Conservation (phyloP, 2,329 filamentous ascomycete genomes). For the Arachnomyces sp. region DNA sequence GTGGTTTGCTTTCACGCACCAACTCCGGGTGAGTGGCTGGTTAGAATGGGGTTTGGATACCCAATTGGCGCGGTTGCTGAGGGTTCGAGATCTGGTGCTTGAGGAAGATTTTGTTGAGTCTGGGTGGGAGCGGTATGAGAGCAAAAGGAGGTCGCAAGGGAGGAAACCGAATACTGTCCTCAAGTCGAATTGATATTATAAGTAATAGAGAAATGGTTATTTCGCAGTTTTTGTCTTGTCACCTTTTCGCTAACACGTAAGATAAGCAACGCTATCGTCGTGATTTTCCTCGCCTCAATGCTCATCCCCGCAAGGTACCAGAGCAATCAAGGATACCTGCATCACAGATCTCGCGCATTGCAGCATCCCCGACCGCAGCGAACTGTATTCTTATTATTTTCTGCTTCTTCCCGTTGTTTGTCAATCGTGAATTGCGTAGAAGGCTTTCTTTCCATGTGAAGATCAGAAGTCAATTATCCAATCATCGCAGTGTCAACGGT, state of each 20-base stretch:
- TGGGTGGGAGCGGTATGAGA: constrained; percentile 89
- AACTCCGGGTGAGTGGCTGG: constrained; percentile 59
- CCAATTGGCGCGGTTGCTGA: constrained; percentile 55
- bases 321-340: no score
- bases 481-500: no score
- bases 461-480: no score
- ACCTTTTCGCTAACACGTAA: background rate
- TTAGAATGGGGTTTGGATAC: constrained; percentile 65
- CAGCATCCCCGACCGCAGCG: no score
- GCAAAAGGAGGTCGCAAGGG: constrained; percentile 33
- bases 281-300: no score
- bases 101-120: constrained; percentile 84
- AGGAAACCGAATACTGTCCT: constrained; percentile 14
- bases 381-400: no score
- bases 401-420: no score
- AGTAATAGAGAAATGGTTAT: background rate
- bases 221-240: background rate
- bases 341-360: no score
- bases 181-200: constrained; percentile 22
- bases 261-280: no score
- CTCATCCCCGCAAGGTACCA: no score
- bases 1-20: constrained; percentile 72
- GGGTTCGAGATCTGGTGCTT: constrained; percentile 75
- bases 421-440: no score
- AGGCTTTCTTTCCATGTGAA: no score